Conservation (phyloP, 2,329 filamentous ascomycete species). For the Septoria petroselini region DNA sequence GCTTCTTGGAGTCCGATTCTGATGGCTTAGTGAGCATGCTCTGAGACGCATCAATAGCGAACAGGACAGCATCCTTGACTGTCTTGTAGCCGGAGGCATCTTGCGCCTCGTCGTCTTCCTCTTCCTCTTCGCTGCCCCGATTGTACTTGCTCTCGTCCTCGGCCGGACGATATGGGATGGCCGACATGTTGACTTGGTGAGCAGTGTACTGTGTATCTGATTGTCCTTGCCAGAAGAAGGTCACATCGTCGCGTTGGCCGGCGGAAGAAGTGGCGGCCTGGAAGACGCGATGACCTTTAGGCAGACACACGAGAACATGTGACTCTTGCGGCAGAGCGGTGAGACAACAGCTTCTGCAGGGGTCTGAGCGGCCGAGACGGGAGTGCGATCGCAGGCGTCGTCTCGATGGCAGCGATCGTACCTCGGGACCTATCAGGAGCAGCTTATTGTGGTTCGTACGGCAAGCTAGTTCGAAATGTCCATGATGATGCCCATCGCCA, state of each 20-base stretch:
- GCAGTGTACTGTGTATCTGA: no score
- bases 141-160: constrained; percentile 30
- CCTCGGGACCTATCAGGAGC: neutral
- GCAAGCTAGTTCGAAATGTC: neutral
- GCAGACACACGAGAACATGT: no score
- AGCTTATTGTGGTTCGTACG: neutral
- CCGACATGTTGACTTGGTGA: constrained; percentile 5
- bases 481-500: neutral
- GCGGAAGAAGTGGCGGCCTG: no score
- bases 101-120: constrained; percentile 66
- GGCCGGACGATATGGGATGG: constrained; percentile 19
- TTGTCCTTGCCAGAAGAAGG: no score
- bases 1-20: constrained; percentile 66
- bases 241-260: no score
- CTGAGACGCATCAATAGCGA: constrained; percentile 85
- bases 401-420: no score
- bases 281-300: no score
- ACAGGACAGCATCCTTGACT: constrained; percentile 95
- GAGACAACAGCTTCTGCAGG: neutral
- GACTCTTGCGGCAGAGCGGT: neutral
- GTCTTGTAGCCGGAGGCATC: constrained; percentile 77
- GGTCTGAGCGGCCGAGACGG: no score
- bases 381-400: no score
- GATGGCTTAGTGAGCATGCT: constrained; percentile 76
- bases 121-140: constrained; percentile 51